Percentiles rank a stretch among this genome's conserved stretches.
Evolutionary conservation across 768 basidiomycete species (phyloP).

Genomic region (Infundibulicybe gibba): DNA sequence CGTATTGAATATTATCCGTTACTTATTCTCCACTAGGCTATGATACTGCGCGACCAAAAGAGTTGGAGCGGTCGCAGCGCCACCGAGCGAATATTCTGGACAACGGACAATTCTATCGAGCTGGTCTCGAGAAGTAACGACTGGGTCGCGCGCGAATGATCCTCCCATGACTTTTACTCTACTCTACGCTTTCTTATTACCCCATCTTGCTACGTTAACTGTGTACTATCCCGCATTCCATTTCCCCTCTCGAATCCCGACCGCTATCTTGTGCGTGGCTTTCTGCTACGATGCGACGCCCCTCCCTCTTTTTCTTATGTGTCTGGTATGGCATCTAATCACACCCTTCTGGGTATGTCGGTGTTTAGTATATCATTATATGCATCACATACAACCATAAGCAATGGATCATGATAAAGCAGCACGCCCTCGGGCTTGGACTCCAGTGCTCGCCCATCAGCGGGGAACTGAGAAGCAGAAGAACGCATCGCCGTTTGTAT

Average conservation of each 20-base stretch:
- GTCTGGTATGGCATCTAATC: no score
- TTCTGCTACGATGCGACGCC: no score
- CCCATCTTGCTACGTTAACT: not conserved
- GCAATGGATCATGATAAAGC: no score
- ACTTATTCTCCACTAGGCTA: constrained; percentile 54
- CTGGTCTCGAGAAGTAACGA: constrained; percentile 82
- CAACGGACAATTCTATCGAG: constrained; percentile 86
- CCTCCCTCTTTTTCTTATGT: no score
- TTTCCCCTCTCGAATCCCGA: not conserved
- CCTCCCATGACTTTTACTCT: not conserved
- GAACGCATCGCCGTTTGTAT: no score
- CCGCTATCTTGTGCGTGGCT: no score
- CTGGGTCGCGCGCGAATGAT: constrained; percentile 75
- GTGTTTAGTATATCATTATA: no score
- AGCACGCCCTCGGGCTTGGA: no score
- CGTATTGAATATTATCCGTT: constrained; percentile 1
- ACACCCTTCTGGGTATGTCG: no score
- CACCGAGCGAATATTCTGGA: constrained; percentile 92
- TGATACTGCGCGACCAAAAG: constrained; percentile 94
- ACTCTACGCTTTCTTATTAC: not conserved
- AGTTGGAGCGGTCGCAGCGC: constrained; percentile 91
- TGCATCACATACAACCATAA: no score
- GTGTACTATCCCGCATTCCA: not conserved
- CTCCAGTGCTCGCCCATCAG: no score
- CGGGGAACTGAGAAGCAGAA: no score